phyloP scores from a whole-genome alignment of 305 asterid species.

The Caryopteris hybrid region DNA sequence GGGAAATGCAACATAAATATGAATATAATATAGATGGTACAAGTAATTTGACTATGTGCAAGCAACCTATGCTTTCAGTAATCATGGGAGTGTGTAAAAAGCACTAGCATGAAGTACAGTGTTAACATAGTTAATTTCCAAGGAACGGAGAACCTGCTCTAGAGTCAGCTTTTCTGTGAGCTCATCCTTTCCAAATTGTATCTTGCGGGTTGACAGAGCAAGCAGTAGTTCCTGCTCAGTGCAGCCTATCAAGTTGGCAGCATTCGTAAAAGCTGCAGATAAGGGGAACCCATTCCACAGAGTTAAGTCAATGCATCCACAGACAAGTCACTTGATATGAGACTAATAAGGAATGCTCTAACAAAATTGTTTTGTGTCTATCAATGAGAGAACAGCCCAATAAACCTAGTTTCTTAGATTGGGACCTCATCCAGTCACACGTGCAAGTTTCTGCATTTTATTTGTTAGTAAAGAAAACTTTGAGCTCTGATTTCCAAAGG shows the following conservation, averaged over 20 bases:
- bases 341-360: not conserved
- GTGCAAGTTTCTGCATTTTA: not conserved
- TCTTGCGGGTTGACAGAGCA: constrained; percentile 61
- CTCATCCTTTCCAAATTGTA: constrained; percentile 66
- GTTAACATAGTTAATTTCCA: not conserved
- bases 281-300: constrained; percentile 12
- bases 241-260: constrained; percentile 87
- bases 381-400: not conserved
- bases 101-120: not conserved
- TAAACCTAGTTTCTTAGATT: not conserved
- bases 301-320: constrained; percentile 24
- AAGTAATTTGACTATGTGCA: not conserved
- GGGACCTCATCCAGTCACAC: not conserved
- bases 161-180: constrained; percentile 46
- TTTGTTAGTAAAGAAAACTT: not conserved
- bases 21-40: constrained; percentile 3
- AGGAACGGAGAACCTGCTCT: constrained; percentile 52
- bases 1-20: not conserved
- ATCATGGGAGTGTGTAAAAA: constrained; percentile 7
- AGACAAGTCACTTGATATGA: not conserved
- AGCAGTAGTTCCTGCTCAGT: constrained; percentile 51
- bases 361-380: not conserved
- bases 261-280: constrained; percentile 65
- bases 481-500: not conserved
- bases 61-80: not conserved